phyloP scores from a whole-genome alignment of 768 basidiomycete species.

The Leccinum obscurum region DNA sequence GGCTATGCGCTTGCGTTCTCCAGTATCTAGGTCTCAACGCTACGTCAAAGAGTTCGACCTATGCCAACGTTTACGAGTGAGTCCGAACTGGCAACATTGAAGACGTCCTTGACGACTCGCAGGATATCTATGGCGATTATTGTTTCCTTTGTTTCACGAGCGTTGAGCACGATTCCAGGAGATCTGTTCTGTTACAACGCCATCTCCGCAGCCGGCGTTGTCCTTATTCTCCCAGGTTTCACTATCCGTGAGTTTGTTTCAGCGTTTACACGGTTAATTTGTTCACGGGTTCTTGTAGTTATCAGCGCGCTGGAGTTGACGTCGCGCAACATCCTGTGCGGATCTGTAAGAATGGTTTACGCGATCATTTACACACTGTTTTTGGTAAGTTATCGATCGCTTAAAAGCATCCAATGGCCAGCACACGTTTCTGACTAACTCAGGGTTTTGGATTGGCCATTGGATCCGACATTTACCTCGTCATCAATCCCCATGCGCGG shows the following conservation, averaged over 20 bases:
- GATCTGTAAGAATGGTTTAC: slow-evolving; percentile 81
- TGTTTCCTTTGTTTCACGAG: slow-evolving; percentile 80
- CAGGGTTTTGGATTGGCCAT: slow-evolving; percentile 85
- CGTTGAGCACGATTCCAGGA: slow-evolving; percentile 71
- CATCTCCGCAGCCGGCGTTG: slow-evolving; percentile 85
- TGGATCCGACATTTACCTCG: slow-evolving; percentile 78
- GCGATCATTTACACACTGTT: slow-evolving; percentile 86
- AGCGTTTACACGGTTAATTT: slow-evolving; percentile 1
- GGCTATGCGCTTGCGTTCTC: slow-evolving; percentile 63
- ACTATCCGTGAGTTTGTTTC: slow-evolving; percentile 61
- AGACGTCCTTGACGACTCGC: neutral
- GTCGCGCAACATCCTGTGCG: slow-evolving; percentile 78
- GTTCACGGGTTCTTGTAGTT: slow-evolving; percentile 41
- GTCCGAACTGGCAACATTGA: slow-evolving; percentile 29
- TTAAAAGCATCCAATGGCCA: neutral
- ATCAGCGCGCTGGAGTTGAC: slow-evolving; percentile 79
- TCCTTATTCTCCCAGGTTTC: slow-evolving; percentile 89
- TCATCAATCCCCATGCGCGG: slow-evolving; percentile 61
- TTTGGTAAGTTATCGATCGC: slow-evolving; percentile 44
- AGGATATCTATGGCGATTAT: slow-evolving; percentile 86
- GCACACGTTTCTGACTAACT: slow-evolving; percentile 6
- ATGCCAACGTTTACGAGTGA: slow-evolving; percentile 95
- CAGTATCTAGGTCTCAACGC: slow-evolving; percentile 82
- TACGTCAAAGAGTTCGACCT: slow-evolving; percentile 83
- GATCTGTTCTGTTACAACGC: slow-evolving; percentile 87